Conservation (phyloP, 768 basidiomycete genomes). For the Suillus brevipes region DNA sequence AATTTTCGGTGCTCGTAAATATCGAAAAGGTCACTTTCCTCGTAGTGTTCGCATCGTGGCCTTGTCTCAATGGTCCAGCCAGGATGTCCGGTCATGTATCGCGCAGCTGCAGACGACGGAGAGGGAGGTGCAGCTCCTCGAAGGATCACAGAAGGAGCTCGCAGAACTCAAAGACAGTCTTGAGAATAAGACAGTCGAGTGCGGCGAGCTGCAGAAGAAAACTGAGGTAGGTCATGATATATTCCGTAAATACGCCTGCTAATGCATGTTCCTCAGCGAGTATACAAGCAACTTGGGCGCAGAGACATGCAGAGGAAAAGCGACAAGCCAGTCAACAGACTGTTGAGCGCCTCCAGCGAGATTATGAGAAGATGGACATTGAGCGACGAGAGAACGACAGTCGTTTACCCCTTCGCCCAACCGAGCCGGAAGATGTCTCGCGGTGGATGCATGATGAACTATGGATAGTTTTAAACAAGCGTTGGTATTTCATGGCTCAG, state of each 20-base stretch:
- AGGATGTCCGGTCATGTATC: constrained; percentile 72
- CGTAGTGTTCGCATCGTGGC: constrained; percentile 9
- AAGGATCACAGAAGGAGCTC: constrained; percentile 65
- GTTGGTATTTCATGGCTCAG: constrained; percentile 44
- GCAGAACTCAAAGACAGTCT: constrained; percentile 66
- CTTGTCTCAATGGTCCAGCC: constrained; percentile 7
- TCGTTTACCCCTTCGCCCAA: constrained; percentile 46
- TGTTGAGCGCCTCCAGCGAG: constrained; percentile 72
- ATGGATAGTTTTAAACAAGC: constrained; percentile 52
- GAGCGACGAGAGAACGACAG: constrained; percentile 75
- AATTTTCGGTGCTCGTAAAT: constrained; percentile 65
- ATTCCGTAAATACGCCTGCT: constrained; percentile 3
- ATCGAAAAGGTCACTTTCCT: constrained; percentile 66
- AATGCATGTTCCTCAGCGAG: constrained; percentile 52
- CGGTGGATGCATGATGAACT: constrained; percentile 47
- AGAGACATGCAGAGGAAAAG: constrained; percentile 79
- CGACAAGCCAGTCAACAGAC: constrained; percentile 69
- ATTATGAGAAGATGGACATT: constrained; percentile 76
- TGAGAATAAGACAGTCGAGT: constrained; percentile 73
- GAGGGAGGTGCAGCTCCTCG: constrained; percentile 63
- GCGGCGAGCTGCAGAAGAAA: constrained; percentile 63
- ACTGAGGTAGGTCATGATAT: constrained; percentile 53
- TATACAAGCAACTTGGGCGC: constrained; percentile 75
- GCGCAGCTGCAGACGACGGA: constrained; percentile 78
- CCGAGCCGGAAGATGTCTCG: constrained; percentile 27